Evolutionary conservation across 305 asterid species (phyloP).

Genomic region (Fraxinus dipetala): DNA sequence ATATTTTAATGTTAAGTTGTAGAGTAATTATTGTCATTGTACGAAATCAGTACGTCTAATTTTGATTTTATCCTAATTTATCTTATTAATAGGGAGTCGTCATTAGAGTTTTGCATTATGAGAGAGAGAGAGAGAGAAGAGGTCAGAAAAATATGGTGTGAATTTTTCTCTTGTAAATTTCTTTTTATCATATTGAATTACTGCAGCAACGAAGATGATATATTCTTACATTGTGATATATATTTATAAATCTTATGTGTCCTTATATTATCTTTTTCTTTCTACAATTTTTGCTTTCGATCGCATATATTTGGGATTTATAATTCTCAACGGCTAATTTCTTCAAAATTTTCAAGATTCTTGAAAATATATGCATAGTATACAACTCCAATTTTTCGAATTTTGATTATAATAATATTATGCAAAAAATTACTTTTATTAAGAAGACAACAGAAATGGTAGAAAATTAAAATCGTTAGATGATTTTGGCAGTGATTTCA

Average conservation of each 20-base stretch:
- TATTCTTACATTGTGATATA: neutral
- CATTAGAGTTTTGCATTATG: neutral
- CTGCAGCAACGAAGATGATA: neutral
- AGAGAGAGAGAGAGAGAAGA: too few relatives aligned
- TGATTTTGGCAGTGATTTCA: neutral
- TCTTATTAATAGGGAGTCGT: neutral
- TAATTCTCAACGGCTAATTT: neutral
- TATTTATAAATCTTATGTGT: neutral
- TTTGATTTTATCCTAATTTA: too few relatives aligned
- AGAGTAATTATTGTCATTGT: neutral
- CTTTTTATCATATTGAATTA: too few relatives aligned
- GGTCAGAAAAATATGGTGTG: too few relatives aligned
- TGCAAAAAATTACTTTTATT: neutral
- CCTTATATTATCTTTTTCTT: too few relatives aligned
- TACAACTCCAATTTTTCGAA: neutral
- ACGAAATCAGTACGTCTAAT: neutral
- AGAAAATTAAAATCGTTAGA: too few relatives aligned
- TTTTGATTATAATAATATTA: too few relatives aligned
- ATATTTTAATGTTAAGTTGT: neutral
- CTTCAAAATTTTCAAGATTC: neutral
- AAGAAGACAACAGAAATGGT: neutral
- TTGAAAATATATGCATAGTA: neutral
- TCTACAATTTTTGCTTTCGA: too few relatives aligned
- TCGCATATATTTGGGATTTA: too few relatives aligned
- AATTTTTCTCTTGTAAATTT: too few relatives aligned